A percentile compares a stretch with the other conserved stretches of the same genome.
Conservation (phyloP, 768 basidiomycete species). For the Suillus plorans region DNA sequence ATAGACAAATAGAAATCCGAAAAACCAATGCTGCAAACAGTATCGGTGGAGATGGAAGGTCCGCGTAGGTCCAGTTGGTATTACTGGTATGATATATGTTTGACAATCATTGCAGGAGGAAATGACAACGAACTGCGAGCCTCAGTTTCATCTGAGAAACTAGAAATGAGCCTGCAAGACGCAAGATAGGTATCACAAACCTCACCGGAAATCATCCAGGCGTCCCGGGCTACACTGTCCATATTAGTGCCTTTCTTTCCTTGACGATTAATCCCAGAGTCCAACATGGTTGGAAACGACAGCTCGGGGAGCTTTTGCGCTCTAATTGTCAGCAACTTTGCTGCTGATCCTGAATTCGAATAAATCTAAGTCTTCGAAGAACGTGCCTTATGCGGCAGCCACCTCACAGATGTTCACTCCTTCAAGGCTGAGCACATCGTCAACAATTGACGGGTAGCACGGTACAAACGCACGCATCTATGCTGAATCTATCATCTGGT, state of each 20-base stretch:
- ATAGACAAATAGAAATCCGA: conserved; percentile 49
- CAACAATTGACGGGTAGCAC: background rate
- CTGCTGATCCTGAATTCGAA: background rate
- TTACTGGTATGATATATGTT: conserved; percentile 35
- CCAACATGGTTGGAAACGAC: background rate
- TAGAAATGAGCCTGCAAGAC: conserved; percentile 1
- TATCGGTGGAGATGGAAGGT: conserved; percentile 51
- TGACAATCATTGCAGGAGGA: conserved; percentile 36
- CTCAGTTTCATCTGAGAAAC: conserved; percentile 29
- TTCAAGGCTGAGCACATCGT: background rate
- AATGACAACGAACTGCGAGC: conserved; percentile 34
- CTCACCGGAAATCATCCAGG: conserved; percentile 25
- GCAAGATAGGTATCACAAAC: conserved; percentile 2
- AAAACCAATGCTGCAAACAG: conserved; percentile 50
- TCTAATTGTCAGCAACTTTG: background rate
- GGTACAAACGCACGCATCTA: background rate
- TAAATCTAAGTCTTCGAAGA: background rate
- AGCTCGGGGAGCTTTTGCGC: too few species aligned
- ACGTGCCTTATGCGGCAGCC: background rate
- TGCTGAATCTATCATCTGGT: background rate
- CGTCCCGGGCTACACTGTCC: conserved; percentile 11
- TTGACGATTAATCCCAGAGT: background rate
- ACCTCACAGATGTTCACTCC: background rate
- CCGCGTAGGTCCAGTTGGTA: conserved; percentile 39
- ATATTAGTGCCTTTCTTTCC: background rate